Base-by-base conservation (phyloP, 2,329 filamentous ascomycete species). In the Colletotrichum plurivorum region DNA sequence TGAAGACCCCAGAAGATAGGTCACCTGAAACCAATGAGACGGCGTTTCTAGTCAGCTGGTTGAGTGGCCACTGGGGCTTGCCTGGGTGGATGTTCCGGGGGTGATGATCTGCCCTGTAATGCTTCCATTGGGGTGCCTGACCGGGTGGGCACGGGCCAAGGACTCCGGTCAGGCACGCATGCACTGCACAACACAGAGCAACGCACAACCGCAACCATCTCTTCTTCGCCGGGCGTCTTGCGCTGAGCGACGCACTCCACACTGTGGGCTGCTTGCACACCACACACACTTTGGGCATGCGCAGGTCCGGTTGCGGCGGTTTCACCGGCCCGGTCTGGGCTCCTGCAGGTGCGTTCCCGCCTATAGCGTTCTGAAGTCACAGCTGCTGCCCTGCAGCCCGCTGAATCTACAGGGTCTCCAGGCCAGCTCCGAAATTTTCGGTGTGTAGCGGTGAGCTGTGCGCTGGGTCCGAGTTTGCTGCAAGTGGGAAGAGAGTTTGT, bases 11-110 rank as follows among this genome's bases (percentile, higher is more conserved):
- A 52, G 53, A 25, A 59, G 46, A 43, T 51, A 69, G 60, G 60
- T 62, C 49, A 71, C 54, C 65, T 71, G 69, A 71, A 71, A 71
- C 69, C 69, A 71, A 69, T 66, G 55, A 71, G 66, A 62, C 69
- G 60, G 65, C 49, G 46, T 66, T 46, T n/a, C 55, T 58, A 46
- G 66, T 68, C 65, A 68, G 53, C 65, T 59, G 65, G 65, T 48
- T 46, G 45, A 63, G 53, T 68, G 63, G 46, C 54, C 48, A 59
- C 46, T 41, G 52, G 64, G 36, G 15, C 20, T 46, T 25, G 22
- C n/a, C 20, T n/a, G 27, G 31, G 53, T 70, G 67, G 67, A 67
- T 70, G 67, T 57, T 45, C 46, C 55, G 63, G 67, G 67, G 45
- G 48, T 48, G 49, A 69, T 66, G 55, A 69, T 69, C 49, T 66